Base-by-base conservation (phyloP, 2,329 filamentous ascomycete species). In the Colletotrichum coccodes region DNA sequence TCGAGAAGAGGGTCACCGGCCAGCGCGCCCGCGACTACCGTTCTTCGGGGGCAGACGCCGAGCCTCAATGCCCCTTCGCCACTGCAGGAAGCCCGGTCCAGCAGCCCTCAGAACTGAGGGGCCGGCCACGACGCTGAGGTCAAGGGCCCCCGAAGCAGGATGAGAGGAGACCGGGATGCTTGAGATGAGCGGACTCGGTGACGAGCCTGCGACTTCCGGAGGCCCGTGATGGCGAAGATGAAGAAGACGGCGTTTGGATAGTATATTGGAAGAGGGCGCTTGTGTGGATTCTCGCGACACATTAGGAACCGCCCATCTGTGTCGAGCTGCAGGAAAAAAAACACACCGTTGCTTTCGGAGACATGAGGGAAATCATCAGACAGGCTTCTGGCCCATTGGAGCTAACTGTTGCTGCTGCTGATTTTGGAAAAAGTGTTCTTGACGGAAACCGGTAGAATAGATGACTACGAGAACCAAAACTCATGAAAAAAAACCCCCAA, bases 1-100 rank as follows among this genome's bases (percentile, higher is more conserved):
- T 65, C 69, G n/a, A 54, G 71, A 34, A 59, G 69, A 14, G 61
- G 61, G 11, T 70, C 65, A n/a, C 71, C 71, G 21, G 69, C 71
- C 6, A 71, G 70, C 46, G 70, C 64, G 49, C 63, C 70, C n/a
- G 50, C 68, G 23, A 67, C 70, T 7, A 68, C 65, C 7, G 42
- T 50, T 9, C 54, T 60, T 16, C 40, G 61, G n/a, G 66, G 61
- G 16, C 66, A 65, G 34, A 69, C 61, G 28, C 66, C 66, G 6
- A 30, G 16, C 14, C 21, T 58, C 18, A 50, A 53, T 21, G 26
- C 50, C 26, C 59, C 64, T 44, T 67, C 64, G 36, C 64, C 64
- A 30, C 32, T 67, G 28, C 50, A 67, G 23, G 64, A 53, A n/a
- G 12, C 32, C 12, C 50, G 38, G 8, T 52, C 59, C 11, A 60